Evolutionary conservation across 352 stramenopile genomes (phyloP), one percentile per base, ranked within the genome.

Genomic region (Pythium phragmiticola): DNA sequence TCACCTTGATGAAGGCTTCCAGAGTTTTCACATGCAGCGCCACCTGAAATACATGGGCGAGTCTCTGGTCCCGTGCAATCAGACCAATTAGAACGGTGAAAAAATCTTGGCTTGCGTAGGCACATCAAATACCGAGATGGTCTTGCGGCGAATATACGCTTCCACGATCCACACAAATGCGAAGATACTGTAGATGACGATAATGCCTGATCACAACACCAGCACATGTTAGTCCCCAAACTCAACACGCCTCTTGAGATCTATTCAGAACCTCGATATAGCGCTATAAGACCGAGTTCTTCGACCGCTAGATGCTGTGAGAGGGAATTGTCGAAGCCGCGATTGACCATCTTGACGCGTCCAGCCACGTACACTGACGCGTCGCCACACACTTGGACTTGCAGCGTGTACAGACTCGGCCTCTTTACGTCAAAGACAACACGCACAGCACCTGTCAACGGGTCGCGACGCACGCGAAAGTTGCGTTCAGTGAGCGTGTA

Each of bases 291-390:
- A 0, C 82, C 82, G 9, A 89, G 68, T 21, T 91, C 67, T 55
- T 91, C 72, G 12, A 91, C 72, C 1, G 72, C 76, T 8, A 91
- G 64, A 69, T 89, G 78, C 60, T 91, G 79, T 34, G 79, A 84
- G 19, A 89, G 62, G 16, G 51, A 52, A 4, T 72, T 68, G 57
- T 89, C 77, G 48, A 74, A 82, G 8, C 76, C 76, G 9, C 82
- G 34, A 64, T 90, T 89, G 30, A 87, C 69, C 79, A 90, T 84
- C 7, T 50, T 75, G 14, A 68, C 76, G 2, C 42, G 56, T 12
- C 74, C 77, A 46, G 68, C 68, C n/a, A 91, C 67, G n/a, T 74
- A 73, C 34, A 88, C 78, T 4, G 75, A 75, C 6, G 70, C 70
- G 12, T 82, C 74, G 7, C 72, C 74, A 58, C 80, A 89, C 13